Conservation (phyloP, 75 land plant genomes). For the Pinus taeda region DNA sequence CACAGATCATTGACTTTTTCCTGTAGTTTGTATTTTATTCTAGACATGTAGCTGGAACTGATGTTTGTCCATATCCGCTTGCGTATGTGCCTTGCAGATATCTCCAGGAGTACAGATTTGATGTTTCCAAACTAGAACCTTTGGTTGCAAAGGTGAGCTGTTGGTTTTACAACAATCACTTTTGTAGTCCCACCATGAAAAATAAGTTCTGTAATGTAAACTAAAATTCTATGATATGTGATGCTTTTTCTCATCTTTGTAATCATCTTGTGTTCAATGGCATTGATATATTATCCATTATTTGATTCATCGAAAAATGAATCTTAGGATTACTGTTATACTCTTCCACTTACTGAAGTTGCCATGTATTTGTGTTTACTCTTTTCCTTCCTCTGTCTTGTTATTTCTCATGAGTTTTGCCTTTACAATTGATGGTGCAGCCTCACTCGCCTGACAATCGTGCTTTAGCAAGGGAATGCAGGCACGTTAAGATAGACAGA, state of each 20-base stretch:
- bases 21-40: background rate
- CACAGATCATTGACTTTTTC: background rate
- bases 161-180: background rate
- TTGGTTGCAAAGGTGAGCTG: constrained; percentile 82
- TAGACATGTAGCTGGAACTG: background rate
- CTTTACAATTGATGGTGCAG: constrained; percentile 28
- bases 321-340: background rate
- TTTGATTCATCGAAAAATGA: background rate
- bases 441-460: constrained; percentile 99
- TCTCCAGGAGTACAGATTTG: constrained; percentile 72
- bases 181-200: background rate
- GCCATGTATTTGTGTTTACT: background rate
- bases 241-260: background rate
- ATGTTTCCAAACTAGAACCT: constrained; percentile 91
- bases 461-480: constrained; percentile 90
- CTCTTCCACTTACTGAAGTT: background rate
- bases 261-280: background rate
- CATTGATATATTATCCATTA: background rate
- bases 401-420: background rate
- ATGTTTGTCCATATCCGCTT: background rate
- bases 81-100: constrained; percentile 29
- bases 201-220: too few relatives aligned
- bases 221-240: background rate
- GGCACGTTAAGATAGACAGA: constrained; percentile 88
- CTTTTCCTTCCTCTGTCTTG: background rate